phyloP scores from a whole-genome alignment of 192 early-diverging fungal genomes.

The Paraglomus occultum region DNA sequence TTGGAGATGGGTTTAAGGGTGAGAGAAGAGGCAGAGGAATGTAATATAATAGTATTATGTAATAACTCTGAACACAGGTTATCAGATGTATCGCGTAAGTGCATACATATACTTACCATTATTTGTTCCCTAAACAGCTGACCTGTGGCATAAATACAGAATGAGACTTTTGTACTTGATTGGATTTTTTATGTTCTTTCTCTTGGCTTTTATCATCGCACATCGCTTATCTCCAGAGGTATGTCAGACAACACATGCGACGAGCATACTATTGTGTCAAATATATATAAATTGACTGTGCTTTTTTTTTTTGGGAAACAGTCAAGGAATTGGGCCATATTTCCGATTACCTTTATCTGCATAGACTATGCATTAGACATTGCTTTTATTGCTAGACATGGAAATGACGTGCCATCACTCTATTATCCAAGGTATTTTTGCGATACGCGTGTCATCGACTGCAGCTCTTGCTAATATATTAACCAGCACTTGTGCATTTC shows the following conservation, averaged over 20 bases:
- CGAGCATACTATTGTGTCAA: too few relatives aligned
- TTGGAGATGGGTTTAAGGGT: not conserved
- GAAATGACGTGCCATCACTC: not conserved
- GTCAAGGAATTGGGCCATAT: conserved; percentile 2
- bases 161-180: not conserved
- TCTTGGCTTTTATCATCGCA: not conserved
- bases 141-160: conserved; percentile 10
- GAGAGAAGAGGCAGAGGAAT: not conserved
- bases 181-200: not conserved
- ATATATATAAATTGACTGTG: not conserved
- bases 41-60: too few relatives aligned
- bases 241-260: not conserved
- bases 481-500: not conserved
- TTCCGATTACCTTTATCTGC: not conserved
- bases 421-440: conserved; percentile 8
- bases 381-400: not conserved
- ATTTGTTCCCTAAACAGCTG: not conserved
- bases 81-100: not conserved
- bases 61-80: too few relatives aligned
- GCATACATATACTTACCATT: not conserved
- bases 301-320: not conserved
- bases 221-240: not conserved
- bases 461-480: too few relatives aligned
- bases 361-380: conserved; percentile 5
- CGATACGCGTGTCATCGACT: not conserved